Conservation (phyloP, 352 stramenopile genomes). For the Globisporangium nodosum region DNA sequence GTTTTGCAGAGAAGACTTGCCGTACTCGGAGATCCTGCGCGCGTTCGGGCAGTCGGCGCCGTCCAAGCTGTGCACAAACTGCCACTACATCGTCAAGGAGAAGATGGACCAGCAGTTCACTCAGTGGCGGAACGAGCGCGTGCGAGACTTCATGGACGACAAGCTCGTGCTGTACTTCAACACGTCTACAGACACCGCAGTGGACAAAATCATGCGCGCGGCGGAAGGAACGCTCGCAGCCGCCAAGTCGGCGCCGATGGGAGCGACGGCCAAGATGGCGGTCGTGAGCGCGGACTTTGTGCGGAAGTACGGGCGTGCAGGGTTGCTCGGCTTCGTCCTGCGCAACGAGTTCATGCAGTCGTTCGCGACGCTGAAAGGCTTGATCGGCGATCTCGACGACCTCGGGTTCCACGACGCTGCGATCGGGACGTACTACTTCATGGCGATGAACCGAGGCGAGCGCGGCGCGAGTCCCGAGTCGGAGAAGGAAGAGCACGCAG, state of each 20-base stretch:
- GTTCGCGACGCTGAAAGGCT: slow-evolving; percentile 73
- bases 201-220: slow-evolving; percentile 82
- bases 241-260: slow-evolving; percentile 75
- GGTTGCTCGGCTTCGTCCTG: slow-evolving; percentile 77
- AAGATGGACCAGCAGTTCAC: slow-evolving; percentile 76
- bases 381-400: slow-evolving; percentile 75
- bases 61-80: slow-evolving; percentile 67
- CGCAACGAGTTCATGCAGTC: slow-evolving; percentile 89
- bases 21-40: slow-evolving; percentile 47
- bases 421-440: slow-evolving; percentile 86
- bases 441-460: slow-evolving; percentile 83
- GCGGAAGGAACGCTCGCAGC: slow-evolving; percentile 71
- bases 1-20: slow-evolving; percentile 72
- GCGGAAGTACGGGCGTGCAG: slow-evolving; percentile 75
- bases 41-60: slow-evolving; percentile 58
- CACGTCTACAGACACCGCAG: slow-evolving; percentile 65
- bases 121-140: slow-evolving; percentile 74
- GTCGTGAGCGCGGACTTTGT: slow-evolving; percentile 84
- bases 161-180: slow-evolving; percentile 75
- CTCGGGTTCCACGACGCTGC: slow-evolving; percentile 82
- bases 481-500: slow-evolving; percentile 53
- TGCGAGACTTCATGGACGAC: slow-evolving; percentile 68
- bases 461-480: slow-evolving; percentile 62
- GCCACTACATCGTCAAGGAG: slow-evolving; percentile 59
- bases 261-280: slow-evolving; percentile 74